Evolutionary conservation across 2,329 filamentous ascomycete genomes (phyloP).

Genomic region (Fusarium sp.): DNA sequence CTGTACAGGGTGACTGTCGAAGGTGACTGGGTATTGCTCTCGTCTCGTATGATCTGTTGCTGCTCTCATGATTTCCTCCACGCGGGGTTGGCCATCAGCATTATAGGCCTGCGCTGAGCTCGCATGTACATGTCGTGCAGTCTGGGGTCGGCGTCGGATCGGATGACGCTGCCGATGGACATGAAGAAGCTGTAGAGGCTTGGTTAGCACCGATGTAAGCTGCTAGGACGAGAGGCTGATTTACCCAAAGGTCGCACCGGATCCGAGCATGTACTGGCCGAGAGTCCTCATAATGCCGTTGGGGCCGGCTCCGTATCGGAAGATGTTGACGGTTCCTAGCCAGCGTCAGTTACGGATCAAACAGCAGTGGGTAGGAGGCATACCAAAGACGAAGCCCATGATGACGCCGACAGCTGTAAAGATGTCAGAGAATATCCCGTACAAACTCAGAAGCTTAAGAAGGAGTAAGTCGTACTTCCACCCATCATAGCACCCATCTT

Average conservation of each 20-base stretch:
- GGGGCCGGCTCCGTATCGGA: slow-evolving; percentile 92
- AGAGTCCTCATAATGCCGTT: slow-evolving; percentile 95
- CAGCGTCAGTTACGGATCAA: slow-evolving; percentile 17
- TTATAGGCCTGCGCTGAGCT: slow-evolving; percentile 81
- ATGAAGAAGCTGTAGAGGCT: slow-evolving; percentile 83
- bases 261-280: slow-evolving; percentile 97
- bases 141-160: slow-evolving; percentile 87
- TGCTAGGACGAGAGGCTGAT: slow-evolving; percentile 11
- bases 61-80: slow-evolving; percentile 54
- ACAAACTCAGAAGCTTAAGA: background rate
- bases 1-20: slow-evolving; percentile 48
- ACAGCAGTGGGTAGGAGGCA: slow-evolving; percentile 44
- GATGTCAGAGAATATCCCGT: slow-evolving; percentile 51
- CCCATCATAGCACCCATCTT: slow-evolving; percentile 99
- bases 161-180: slow-evolving; percentile 97
- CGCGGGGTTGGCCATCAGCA: slow-evolving; percentile 62
- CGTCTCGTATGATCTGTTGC: slow-evolving; percentile 42
- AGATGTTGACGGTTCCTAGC: slow-evolving; percentile 90
- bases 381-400: slow-evolving; percentile 98
- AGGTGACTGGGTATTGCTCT: slow-evolving; percentile 48
- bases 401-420: slow-evolving; percentile 88
- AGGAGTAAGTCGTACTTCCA: slow-evolving; percentile 79
- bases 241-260: slow-evolving; percentile 95
- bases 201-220: slow-evolving; percentile 39
- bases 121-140: slow-evolving; percentile 82